Conservation (phyloP, 257 asterid genomes). For the Penstemon davidsonii region DNA sequence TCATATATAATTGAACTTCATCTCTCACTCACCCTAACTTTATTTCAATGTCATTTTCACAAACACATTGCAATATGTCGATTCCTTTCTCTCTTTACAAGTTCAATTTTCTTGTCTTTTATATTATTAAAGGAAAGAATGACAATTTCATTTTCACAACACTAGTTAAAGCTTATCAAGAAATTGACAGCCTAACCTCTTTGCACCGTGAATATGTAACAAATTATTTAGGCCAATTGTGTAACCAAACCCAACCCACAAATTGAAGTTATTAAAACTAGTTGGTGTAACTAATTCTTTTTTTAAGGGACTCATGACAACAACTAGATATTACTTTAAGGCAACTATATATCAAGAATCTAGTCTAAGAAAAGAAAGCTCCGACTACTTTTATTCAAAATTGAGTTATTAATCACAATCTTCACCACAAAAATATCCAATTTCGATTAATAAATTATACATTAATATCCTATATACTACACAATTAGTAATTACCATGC, state of each 20-base stretch:
- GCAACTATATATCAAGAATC: no score
- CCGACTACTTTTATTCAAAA: no score
- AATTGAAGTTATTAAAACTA: no score
- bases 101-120: not conserved
- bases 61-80: not conserved
- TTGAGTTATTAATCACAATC: no score
- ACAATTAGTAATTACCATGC: no score
- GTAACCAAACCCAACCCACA: not conserved
- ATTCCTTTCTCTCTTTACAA: not conserved
- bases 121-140: not conserved
- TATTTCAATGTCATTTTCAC: no score
- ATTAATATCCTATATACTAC: not conserved
- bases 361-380: no score
- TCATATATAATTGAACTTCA: not conserved
- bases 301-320: no score
- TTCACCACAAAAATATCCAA: no score
- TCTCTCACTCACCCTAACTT: not conserved
- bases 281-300: no score
- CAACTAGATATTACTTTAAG: no score
- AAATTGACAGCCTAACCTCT: conserved; percentile 8
- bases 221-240: not conserved
- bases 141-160: not conserved
- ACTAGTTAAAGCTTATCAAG: not conserved
- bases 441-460: not conserved
- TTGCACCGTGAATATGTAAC: not conserved